phyloP scores from a whole-genome alignment of 2,329 filamentous ascomycete genomes.

The Dendrostoma leiphaemia region DNA sequence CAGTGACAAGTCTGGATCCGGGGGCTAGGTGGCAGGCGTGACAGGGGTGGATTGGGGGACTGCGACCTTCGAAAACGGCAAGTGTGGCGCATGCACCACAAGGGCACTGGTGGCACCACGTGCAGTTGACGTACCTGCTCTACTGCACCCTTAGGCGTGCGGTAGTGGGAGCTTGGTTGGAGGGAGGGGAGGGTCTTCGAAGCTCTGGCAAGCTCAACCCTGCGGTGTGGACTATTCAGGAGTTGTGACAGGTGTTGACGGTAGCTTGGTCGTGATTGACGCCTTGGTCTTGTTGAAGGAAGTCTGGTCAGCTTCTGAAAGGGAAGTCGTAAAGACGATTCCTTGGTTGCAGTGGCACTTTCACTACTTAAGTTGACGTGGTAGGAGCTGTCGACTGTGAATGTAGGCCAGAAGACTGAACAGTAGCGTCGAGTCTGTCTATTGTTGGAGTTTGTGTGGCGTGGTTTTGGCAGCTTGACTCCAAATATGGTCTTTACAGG shows the following conservation, averaged over 20 bases:
- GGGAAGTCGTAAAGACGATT: too few species aligned
- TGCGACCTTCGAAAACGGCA: constrained; percentile 5
- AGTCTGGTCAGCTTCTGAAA: neutral
- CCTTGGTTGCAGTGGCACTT: too few species aligned
- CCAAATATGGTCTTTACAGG: neutral
- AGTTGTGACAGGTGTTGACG: neutral
- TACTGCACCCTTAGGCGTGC: neutral
- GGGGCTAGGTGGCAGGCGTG: constrained; percentile 12
- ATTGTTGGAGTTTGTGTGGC: neutral
- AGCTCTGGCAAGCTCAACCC: constrained; percentile 4
- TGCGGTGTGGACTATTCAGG: too few species aligned
- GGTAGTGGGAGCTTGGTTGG: neutral
- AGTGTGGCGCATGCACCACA: constrained; percentile 16
- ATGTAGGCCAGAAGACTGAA: too few species aligned
- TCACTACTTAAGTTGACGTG: too few species aligned
- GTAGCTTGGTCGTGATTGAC: neutral
- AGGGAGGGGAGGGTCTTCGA: neutral
- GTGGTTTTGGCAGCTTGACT: too few species aligned
- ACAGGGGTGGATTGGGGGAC: constrained; percentile 2
- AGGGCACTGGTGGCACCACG: neutral
- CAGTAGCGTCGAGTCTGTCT: too few species aligned
- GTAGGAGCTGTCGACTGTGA: too few species aligned
- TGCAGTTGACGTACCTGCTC: constrained; percentile 17
- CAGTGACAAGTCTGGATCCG: constrained; percentile 1
- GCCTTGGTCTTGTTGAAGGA: neutral